Evolutionary conservation across 1,284 basidiomycete genomes (phyloP), one percentile per base, ranked within the genome.

Genomic region (Ustilago crameri): DNA sequence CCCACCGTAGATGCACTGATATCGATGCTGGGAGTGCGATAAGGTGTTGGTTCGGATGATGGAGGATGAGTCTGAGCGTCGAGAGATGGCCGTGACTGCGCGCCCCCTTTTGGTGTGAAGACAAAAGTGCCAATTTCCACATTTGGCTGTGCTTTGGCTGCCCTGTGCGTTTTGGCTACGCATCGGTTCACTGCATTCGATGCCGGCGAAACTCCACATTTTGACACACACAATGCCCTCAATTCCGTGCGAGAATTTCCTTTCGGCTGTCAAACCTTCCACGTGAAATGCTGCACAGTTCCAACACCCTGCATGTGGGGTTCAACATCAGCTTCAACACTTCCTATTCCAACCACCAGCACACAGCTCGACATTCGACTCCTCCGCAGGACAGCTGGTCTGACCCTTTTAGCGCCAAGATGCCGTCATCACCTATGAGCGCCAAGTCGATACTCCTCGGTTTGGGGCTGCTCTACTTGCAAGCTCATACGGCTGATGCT

Each of bases 401-500:
- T 30, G 30, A 30, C 12, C 37, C 44, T 3, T 30, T 14, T 23
- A 7, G 24, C 30, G 30, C 12, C 30, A 30, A 30, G 26, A 52
- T 59, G 48, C 49, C 63, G 22, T 14, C 27, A 9, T 40, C 56
- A 27, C 48, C 52, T 3, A 41, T 53, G 40, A 45, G 50, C 57
- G 26, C 64, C 32, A 61, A 50, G 22, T 61, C 57, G 2, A 61
- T 62, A 35, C 23, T 69, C 41, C 54, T 64, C 18, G 38, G 64
- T n/a, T 47, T 70, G 2, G 57, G 56, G 9, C 38, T 70, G 12
- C 52, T 64, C 22, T 70, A 56, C 32, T 42, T 70, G 1, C 61
- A 70, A 42, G 57, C 48, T 5, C 43, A 27, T 17, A 43, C 49
- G 5, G 47, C 51, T 22, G 43, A 65, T 17, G 68, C 68, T 9